Evolutionary conservation across 176 grass and related monocot species (phyloP).

Genomic region (Calamus simplicifolius): DNA sequence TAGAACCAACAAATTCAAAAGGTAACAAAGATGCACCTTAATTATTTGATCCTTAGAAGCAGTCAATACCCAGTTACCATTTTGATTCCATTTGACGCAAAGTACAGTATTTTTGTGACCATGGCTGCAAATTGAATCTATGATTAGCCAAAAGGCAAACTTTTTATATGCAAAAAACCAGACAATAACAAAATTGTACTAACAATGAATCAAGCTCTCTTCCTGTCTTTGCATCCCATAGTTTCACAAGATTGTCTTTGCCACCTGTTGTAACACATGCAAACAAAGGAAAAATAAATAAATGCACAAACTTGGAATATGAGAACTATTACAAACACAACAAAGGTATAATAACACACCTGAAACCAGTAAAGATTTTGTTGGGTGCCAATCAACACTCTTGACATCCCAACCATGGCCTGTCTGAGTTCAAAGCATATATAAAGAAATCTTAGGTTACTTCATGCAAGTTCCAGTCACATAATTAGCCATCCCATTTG

Average conservation of each 20-base stretch:
- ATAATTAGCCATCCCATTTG: too few relatives aligned
- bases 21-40: slow-evolving; percentile 51
- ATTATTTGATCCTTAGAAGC: slow-evolving; percentile 97
- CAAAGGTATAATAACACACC: slow-evolving; percentile 40
- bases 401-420: slow-evolving; percentile 99
- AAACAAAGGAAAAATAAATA: slow-evolving; percentile 8
- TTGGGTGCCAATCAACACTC: slow-evolving; percentile 95
- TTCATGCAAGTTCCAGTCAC: slow-evolving; percentile 10
- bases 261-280: slow-evolving; percentile 39
- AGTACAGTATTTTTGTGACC: slow-evolving; percentile 98
- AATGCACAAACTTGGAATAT: too few relatives aligned
- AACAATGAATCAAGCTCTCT: slow-evolving; percentile 87
- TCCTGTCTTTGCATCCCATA: slow-evolving; percentile 93
- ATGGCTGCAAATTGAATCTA: slow-evolving; percentile 54
- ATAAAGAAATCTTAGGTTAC: slow-evolving; percentile 48
- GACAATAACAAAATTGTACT: slow-evolving; percentile 25
- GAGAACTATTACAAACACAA: slow-evolving; percentile 4
- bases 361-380: slow-evolving; percentile 95
- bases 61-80: slow-evolving; percentile 98
- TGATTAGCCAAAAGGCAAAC: slow-evolving; percentile 8
- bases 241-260: slow-evolving; percentile 96
- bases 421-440: slow-evolving; percentile 75
- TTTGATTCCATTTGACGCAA: slow-evolving; percentile 99
- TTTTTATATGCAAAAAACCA: slow-evolving; percentile 18
- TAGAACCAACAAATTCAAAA: not conserved